Conservation (phyloP, 805 yeast genomes). For the Metschnikowia bowlesiae region DNA sequence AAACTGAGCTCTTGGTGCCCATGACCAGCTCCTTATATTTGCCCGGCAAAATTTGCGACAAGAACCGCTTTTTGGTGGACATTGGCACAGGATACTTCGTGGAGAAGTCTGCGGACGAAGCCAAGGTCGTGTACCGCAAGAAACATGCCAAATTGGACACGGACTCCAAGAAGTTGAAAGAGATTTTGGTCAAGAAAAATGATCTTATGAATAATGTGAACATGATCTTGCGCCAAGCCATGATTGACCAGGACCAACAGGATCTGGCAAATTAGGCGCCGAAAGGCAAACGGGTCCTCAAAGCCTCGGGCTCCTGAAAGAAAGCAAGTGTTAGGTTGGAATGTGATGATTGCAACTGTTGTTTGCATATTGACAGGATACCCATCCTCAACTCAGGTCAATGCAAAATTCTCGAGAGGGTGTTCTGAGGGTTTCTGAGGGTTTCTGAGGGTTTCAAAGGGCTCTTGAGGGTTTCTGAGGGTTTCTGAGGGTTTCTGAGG, state of each 20-base stretch:
- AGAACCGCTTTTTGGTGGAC: conserved; percentile 76
- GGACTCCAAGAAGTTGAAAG: conserved; percentile 70
- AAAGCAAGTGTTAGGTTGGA: too few species aligned
- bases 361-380: too few species aligned
- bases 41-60: conserved; percentile 71
- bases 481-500: too few species aligned
- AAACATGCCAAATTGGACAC: conserved; percentile 68
- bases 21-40: conserved; percentile 84
- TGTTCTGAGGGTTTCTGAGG: too few species aligned
- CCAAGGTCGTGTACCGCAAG: conserved; percentile 64
- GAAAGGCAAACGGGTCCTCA: background rate
- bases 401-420: too few species aligned
- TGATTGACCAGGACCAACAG: conserved; percentile 40
- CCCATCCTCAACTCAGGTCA: too few species aligned
- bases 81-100: conserved; percentile 95
- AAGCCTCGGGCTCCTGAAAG: too few species aligned
- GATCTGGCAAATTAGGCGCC: conserved; percentile 2
- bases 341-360: too few species aligned
- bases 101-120: conserved; percentile 67
- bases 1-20: conserved; percentile 69
- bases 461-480: too few species aligned
- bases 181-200: conserved; percentile 70
- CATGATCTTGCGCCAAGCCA: conserved; percentile 48
- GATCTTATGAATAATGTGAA: conserved; percentile 61
- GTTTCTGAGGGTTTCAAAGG: too few species aligned